These are phyloP conservation scores for Acephala macrosclerotiorum DNA, from an alignment of 2,329 filamentous ascomycete genomes.

Conservation along the genomic window DNA sequence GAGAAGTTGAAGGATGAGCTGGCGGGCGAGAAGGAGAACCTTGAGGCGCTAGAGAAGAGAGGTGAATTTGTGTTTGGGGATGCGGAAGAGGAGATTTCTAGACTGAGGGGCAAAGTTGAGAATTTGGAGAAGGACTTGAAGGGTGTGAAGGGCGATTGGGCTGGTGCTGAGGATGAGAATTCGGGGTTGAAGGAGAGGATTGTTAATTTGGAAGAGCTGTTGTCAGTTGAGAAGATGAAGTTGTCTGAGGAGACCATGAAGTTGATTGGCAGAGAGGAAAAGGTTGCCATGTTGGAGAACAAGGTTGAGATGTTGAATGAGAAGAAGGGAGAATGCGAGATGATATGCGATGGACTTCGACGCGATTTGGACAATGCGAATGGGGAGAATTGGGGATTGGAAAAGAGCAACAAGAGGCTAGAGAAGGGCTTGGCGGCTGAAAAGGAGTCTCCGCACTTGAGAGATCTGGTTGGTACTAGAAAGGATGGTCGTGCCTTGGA, in stretches of 20 bases:
- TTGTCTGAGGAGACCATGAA: neutral
- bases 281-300: neutral
- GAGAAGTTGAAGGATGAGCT: no score
- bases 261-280: neutral
- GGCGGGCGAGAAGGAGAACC: no score
- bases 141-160: no score
- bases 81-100: no score
- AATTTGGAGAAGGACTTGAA: no score
- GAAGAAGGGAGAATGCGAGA: neutral
- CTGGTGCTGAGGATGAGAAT: neutral
- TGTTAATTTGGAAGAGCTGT: neutral
- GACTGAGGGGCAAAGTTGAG: no score
- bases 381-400: neutral
- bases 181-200: neutral
- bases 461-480: neutral
- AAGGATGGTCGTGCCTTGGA: neutral
- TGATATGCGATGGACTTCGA: no score
- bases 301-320: constrained; percentile 2
- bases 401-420: no score
- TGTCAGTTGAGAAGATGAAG: neutral
- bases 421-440: neutral
- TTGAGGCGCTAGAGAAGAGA: no score
- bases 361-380: neutral
- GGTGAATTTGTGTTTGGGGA: no score
- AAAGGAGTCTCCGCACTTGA: neutral